phyloP scores from a whole-genome alignment of 306 rosid species.

The Styphnolobium japonicum region DNA sequence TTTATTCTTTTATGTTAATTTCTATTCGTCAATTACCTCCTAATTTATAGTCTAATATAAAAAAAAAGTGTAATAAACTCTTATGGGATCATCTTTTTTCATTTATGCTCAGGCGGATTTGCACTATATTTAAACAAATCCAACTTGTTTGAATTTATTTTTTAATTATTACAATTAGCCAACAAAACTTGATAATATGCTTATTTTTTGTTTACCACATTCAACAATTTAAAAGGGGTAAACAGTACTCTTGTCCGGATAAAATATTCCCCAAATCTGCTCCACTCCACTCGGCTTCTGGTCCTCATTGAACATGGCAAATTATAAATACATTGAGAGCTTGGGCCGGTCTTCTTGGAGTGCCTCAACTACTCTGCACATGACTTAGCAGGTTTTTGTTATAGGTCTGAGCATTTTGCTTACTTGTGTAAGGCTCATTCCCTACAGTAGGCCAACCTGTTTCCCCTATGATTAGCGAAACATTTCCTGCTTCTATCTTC shows the following conservation, averaged over 20 bases:
- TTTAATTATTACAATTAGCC: no score
- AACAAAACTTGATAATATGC: no score
- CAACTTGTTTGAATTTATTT: no score
- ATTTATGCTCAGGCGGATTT: no score
- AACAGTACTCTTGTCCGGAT: not conserved
- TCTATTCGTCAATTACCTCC: no score
- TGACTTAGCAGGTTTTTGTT: no score
- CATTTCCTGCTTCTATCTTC: not conserved
- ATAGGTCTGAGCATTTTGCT: not conserved
- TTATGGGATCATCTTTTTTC: no score
- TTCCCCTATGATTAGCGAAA: not conserved
- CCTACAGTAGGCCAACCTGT: slow-evolving; percentile 5
- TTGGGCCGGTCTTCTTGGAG: not conserved
- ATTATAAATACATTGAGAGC: not conserved
- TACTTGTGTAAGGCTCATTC: not conserved
- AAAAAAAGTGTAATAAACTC: no score
- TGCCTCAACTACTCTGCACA: not conserved
- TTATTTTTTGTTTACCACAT: no score
- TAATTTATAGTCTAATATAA: no score
- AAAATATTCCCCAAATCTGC: slow-evolving; percentile 5
- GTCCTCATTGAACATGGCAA: not conserved
- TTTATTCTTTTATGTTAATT: no score
- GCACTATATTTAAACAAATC: no score
- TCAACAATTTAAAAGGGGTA: not conserved
- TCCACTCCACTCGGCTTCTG: not conserved